Base-by-base conservation (phyloP, 2,329 filamentous ascomycete species). In the Gremmenia infestans region DNA sequence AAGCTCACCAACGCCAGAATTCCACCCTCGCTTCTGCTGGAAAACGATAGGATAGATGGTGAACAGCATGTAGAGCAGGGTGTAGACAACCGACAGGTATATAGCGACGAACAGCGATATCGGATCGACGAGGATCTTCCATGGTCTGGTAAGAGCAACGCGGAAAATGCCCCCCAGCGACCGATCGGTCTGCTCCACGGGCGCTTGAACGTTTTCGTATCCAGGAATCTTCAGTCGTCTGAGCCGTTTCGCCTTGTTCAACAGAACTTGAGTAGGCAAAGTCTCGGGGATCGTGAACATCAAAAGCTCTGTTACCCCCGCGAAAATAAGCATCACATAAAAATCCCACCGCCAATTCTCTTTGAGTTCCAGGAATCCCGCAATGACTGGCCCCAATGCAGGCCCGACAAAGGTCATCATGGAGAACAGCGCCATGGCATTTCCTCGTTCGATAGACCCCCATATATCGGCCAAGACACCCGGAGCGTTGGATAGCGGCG, bases 121-220 rank as follows among this genome's bases (percentile, higher is more conserved):
- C 32, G 88, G 83, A 71, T 96, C 91, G 68, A 96, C 94, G 0
- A 96, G 79, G 0, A 96, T 81, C 0, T 86, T 89, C 92, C 92
- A 96, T n/a, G 87, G 86, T 70, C 96, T 96, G 1, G 89, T 81
- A 0, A 91, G 85, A 93, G 5, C 95, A 75, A 5, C 86, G 89
- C 74, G 96, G 96, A 76, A 82, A 87, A 62, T 74, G 65, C 14
- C 74, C 69, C 37, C 51, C 5, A 68, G 4, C 74, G 72, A 7
- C 74, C 63, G 78, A 76, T 47, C 70, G 70, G 95, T 90, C 5
- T 89, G 77, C 51, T 81, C 72, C 35, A 87, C 85, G 61, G 87
- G 74, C 0, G 80, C 77, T 49, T 76, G 74, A 11, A 82, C 73
- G 28, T 78, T 62, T 60, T 83, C 79, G 55, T 77, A 82, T 0